A percentile compares a stretch with the other conserved stretches of the same genome.
Conservation (phyloP, 805 yeast genomes). For the Saccharomycopsis guyanensis region DNA sequence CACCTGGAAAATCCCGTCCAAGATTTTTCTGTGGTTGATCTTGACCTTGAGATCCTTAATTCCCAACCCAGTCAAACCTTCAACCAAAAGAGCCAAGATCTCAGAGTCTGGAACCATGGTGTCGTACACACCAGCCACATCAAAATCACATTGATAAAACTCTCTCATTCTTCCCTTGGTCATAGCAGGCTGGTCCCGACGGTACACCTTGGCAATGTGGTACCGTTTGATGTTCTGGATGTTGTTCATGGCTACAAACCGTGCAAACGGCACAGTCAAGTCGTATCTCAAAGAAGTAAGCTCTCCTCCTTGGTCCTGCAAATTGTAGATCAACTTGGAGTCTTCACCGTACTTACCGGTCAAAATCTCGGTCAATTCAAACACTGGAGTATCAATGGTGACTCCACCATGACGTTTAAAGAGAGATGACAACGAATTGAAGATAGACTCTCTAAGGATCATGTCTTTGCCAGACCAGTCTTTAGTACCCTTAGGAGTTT, state of each 20-base stretch:
- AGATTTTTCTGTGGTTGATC: slow-evolving; percentile 88
- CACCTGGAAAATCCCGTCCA: slow-evolving; percentile 92
- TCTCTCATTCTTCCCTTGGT: slow-evolving; percentile 99
- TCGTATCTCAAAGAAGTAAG: slow-evolving; percentile 92
- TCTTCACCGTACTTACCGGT: slow-evolving; percentile 99
- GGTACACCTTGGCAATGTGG: slow-evolving; percentile 96
- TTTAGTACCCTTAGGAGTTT: slow-evolving; percentile 95
- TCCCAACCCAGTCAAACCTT: slow-evolving; percentile 78
- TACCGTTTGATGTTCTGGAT: slow-evolving; percentile 84
- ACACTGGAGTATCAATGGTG: slow-evolving; percentile 97
- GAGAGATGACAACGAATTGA: slow-evolving; percentile 58
- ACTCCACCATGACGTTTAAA: slow-evolving; percentile 98
- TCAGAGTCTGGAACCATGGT: slow-evolving; percentile 97
- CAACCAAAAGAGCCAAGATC: slow-evolving; percentile 69
- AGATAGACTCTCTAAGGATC: slow-evolving; percentile 87
- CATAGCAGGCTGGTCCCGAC: slow-evolving; percentile 99
- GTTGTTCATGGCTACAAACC: slow-evolving; percentile 94
- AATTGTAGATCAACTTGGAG: slow-evolving; percentile 88
- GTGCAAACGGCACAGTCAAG: slow-evolving; percentile 95
- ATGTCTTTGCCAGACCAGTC: slow-evolving; percentile 99
- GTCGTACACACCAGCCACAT: slow-evolving; percentile 89
- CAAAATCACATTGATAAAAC: slow-evolving; percentile 98
- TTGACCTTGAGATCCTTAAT: slow-evolving; percentile 85
- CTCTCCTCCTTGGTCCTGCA: slow-evolving; percentile 99
- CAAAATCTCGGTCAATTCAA: slow-evolving; percentile 89